Evolutionary conservation across 2,329 filamentous ascomycete species (phyloP).

Genomic region (Trichoderma sp.): DNA sequence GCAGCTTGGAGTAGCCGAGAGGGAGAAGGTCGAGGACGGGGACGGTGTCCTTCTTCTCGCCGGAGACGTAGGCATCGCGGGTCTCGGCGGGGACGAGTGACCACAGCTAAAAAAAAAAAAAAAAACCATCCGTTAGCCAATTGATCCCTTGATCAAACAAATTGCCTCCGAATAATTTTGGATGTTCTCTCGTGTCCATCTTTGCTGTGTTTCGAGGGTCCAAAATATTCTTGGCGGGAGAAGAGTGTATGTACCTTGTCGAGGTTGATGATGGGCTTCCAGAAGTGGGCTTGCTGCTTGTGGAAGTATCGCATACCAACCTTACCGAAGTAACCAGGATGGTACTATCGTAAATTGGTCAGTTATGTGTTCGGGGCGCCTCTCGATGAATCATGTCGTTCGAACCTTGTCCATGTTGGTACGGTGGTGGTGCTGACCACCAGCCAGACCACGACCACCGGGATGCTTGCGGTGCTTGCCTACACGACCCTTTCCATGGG

Average conservation of each 20-base stretch:
- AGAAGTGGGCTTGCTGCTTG: conserved; percentile 93
- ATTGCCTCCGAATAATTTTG: neutral
- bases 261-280: conserved; percentile 98
- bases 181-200: neutral
- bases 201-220: neutral
- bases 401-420: conserved; percentile 73
- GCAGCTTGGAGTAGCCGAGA: conserved; percentile 97
- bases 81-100: conserved; percentile 90
- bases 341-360: conserved; percentile 63
- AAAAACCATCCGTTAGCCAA: conserved; percentile 38
- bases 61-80: conserved; percentile 86
- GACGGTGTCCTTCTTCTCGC: conserved; percentile 83
- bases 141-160: neutral
- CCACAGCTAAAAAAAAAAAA: conserved; percentile 70
- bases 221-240: conserved; percentile 20
- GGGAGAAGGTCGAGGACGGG: conserved; percentile 97
- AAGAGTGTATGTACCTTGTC: conserved; percentile 73
- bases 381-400: conserved; percentile 48
- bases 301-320: conserved; percentile 97
- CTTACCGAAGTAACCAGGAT: conserved; percentile 99
- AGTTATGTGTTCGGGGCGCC: conserved; percentile 30
- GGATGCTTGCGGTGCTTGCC: conserved; percentile 97
- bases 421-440: conserved; percentile 90
- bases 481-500: conserved; percentile 95
- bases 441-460: conserved; percentile 84